Percentiles rank a stretch among this genome's conserved stretches.
Evolutionary conservation across 1,284 basidiomycete genomes (phyloP).

Genomic region (Stygiomarasmius scandens): DNA sequence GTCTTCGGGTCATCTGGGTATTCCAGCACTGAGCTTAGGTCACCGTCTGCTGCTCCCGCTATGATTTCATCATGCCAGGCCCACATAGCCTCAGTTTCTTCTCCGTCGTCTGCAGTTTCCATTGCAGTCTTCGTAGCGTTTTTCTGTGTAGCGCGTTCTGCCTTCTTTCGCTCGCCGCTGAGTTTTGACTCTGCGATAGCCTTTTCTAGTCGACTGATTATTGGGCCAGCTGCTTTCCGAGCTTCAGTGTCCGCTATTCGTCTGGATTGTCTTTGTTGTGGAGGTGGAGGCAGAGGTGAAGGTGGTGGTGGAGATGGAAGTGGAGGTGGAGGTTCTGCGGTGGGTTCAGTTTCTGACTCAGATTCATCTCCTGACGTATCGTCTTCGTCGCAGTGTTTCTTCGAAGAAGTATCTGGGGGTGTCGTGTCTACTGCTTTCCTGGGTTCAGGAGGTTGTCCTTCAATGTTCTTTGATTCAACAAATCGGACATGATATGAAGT

Average conservation of each 20-base stretch:
- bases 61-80: not conserved
- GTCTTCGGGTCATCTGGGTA: not conserved
- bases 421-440: too few species aligned
- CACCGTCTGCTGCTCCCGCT: not conserved
- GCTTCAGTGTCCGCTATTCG: not conserved
- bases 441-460: constrained; percentile 5
- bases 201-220: not conserved
- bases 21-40: not conserved
- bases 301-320: not conserved
- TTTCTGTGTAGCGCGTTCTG: not conserved
- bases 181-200: constrained; percentile 12
- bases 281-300: not conserved
- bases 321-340: too few species aligned
- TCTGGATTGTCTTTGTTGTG: not conserved
- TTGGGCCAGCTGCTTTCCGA: not conserved
- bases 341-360: too few species aligned
- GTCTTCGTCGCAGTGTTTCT: too few species aligned
- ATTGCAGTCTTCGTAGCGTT: not conserved
- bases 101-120: not conserved
- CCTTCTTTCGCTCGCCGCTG: not conserved
- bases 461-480: constrained; percentile 23
- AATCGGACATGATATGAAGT: constrained; percentile 33
- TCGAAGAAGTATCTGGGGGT: too few species aligned
- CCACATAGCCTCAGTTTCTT: not conserved
- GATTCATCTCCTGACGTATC: too few species aligned